These are phyloP conservation scores for Candida taoyuanica DNA, from an alignment of 805 yeast genomes.

Conservation along the genomic window DNA sequence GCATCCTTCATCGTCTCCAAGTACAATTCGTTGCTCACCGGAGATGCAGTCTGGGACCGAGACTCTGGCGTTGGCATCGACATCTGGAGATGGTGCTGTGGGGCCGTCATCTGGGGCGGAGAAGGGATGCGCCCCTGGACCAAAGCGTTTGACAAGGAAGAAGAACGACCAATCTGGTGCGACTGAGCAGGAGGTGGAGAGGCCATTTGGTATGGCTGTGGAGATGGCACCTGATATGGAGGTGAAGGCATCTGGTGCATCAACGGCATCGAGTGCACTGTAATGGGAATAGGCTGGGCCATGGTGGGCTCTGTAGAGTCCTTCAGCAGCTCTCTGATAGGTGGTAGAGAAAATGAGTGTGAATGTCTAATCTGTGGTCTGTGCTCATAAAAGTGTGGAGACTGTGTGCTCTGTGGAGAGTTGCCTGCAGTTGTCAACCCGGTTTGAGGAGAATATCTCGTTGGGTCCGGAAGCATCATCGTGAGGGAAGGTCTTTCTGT, in stretches of 20 bases:
- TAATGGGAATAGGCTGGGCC: conserved; percentile 1
- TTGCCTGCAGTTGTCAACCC: no score
- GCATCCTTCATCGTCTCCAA: conserved; percentile 7
- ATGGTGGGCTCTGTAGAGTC: conserved; percentile 3
- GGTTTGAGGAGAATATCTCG: conserved; percentile 13
- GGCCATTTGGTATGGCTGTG: conserved; percentile 2
- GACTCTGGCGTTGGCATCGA: conserved; percentile 16
- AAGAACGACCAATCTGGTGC: conserved; percentile 8
- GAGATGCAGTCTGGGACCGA: conserved; percentile 13
- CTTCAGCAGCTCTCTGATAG: conserved; percentile 18
- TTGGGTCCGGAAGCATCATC: conserved; percentile 22
- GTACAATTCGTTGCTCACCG: conserved; percentile 4
- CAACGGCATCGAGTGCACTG: conserved; percentile 3
- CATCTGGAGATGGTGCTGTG: no score
- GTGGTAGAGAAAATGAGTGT: conserved; percentile 17
- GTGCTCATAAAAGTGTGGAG: conserved; percentile 4
- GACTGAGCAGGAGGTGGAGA: conserved; percentile 2
- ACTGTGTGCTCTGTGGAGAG: no score
- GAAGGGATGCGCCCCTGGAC: conserved; percentile 8
- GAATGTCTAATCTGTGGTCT: conserved; percentile 9
- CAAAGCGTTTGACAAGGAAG: conserved; percentile 10
- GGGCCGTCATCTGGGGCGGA: conserved; percentile 5
- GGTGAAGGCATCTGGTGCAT: conserved; percentile 5
- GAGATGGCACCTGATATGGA: no score
- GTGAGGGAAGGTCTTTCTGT: conserved; percentile 14